Base-by-base conservation (phyloP, 129 eudicot genomes). In the Tagetes patula region DNA sequence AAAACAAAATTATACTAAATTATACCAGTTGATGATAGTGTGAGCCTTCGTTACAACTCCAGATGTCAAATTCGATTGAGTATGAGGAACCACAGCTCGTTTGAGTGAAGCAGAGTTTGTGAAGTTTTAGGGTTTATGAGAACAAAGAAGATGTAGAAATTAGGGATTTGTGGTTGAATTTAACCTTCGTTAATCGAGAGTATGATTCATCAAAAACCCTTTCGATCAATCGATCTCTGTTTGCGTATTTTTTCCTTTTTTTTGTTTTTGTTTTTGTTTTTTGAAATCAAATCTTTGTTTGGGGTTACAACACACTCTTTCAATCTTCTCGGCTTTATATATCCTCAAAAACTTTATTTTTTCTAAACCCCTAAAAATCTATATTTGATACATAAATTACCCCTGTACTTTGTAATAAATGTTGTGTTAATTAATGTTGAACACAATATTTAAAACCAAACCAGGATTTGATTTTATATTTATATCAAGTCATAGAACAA, bases 321-420 rank as follows among this genome's bases (percentile, higher is more conserved):
- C 77, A 78, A 71, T 78, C 77, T 78, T 71, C 77, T 78, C 66
- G 48, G 72, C 82, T 63, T 78, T 78, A 71, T 69, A 63, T 78
- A 63, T 50, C 82, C 82, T 62, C 46, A 9, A 9, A 50, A 32
- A 14, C 39, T 53, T 41, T 32, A 8, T 61, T n/a, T 78, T 78
- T 71, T 63, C 48, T n/a, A 5, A 11, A 43, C 20, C 60, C 47
- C 80, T 54, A 31, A 6, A 3, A 27, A 37, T n/a, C 37, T 62
- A 37, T 8, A 0, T 62, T 1, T 74, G 9, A 11, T 37, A 2
- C 27, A 64, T 3, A 38, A 64, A 43, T 10, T 43, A 43, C 48
- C 48, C 8, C 48, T 43, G 5, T 20, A 20, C 27, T 20, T 20
- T 20, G 27, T 20, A 20, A 20, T 20, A 20, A 20, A 20, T 20